Percentiles rank a stretch among this genome's conserved stretches.
Evolutionary conservation across 2,329 filamentous ascomycete genomes (phyloP).

Genomic region (Botrytis elliptica): DNA sequence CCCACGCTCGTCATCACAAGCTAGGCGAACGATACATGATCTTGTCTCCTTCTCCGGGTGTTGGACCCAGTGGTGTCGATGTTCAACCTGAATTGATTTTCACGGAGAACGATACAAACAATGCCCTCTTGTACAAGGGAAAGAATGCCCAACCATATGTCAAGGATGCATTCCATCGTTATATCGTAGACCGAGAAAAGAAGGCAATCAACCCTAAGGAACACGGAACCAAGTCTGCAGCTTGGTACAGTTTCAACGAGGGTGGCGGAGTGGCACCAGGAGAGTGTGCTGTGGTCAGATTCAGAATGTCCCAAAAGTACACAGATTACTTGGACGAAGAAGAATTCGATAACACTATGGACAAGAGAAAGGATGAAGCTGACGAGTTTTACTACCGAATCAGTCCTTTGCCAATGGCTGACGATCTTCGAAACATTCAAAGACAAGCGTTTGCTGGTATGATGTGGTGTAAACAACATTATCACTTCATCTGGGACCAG

Average conservation of each 20-base stretch:
- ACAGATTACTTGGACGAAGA: conserved; percentile 87
- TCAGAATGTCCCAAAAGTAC: conserved; percentile 75
- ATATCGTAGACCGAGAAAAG: conserved; percentile 80
- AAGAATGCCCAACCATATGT: conserved; percentile 82
- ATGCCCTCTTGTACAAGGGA: conserved; percentile 70
- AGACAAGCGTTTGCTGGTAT: conserved; percentile 92
- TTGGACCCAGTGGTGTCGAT: conserved; percentile 75
- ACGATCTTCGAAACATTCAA: conserved; percentile 92
- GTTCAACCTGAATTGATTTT: conserved; percentile 83
- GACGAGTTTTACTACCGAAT: conserved; percentile 95
- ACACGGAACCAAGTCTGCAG: conserved; percentile 82
- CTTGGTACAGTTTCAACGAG: conserved; percentile 91
- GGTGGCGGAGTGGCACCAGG: conserved; percentile 83
- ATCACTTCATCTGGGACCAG: conserved; percentile 95
- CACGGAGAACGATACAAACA: conserved; percentile 95
- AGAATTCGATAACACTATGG: conserved; percentile 85
- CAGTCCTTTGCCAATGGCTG: conserved; percentile 88
- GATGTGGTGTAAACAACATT: conserved; percentile 98
- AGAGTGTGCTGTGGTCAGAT: conserved; percentile 92
- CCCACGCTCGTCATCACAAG: conserved; percentile 74
- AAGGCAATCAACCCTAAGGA: conserved; percentile 76
- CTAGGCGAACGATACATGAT: conserved; percentile 82
- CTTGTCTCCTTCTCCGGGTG: conserved; percentile 85
- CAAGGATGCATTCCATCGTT: conserved; percentile 91
- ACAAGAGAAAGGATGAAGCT: conserved; percentile 81